Evolutionary conservation across 257 asterid genomes (phyloP).

Genomic region (Jaltomata sinuosa): DNA sequence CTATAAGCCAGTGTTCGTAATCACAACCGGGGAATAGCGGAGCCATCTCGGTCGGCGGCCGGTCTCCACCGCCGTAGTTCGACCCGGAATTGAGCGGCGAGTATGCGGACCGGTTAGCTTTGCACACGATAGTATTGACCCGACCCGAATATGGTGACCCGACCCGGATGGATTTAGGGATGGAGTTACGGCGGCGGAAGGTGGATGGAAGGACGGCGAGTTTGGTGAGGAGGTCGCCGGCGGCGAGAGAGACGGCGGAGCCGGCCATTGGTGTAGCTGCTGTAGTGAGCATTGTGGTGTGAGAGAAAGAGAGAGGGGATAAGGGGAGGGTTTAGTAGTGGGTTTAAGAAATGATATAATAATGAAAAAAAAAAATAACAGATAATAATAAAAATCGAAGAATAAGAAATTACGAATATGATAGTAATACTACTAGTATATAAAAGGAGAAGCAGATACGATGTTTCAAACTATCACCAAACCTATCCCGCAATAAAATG

Average conservation of each 20-base stretch:
- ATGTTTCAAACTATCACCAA: no score
- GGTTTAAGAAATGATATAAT: not conserved
- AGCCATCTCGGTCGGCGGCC: constrained; percentile 91
- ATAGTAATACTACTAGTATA: no score
- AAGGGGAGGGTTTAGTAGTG: not conserved
- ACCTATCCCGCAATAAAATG: no score
- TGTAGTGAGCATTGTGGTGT: not conserved
- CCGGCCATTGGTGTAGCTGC: not conserved
- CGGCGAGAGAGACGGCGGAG: not conserved
- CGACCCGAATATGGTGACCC: constrained; percentile 18
- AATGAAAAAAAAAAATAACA: not conserved
- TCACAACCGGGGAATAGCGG: constrained; percentile 95
- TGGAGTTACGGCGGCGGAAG: not conserved
- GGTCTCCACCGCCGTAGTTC: constrained; percentile 67
- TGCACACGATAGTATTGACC: constrained; percentile 40
- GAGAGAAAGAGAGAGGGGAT: not conserved
- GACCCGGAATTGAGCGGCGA: constrained; percentile 84
- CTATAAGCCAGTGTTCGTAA: constrained; percentile 94
- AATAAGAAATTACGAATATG: not conserved
- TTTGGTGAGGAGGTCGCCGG: not conserved
- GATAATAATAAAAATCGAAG: not conserved
- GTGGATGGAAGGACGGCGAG: no score
- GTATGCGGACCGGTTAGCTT: constrained; percentile 56
- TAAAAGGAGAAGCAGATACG: no score
- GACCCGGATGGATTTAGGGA: not conserved